Conservation (phyloP, 257 asterid species). For the Nicotiana attenuata region DNA sequence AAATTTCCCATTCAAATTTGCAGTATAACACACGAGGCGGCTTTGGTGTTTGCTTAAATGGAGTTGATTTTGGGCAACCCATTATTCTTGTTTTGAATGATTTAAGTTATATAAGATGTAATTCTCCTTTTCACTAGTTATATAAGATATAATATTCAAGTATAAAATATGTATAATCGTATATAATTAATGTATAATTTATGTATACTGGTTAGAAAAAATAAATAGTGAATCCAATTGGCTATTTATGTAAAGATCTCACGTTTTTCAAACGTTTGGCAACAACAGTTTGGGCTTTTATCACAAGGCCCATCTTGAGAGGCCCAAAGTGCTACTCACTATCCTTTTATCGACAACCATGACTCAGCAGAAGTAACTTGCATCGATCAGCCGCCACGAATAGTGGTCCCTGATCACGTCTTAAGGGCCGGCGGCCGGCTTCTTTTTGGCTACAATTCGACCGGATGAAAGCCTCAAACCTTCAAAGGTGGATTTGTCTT, state of each 20-base stretch:
- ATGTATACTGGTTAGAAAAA: too few relatives aligned
- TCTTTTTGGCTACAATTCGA: neutral
- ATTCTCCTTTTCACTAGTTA: too few relatives aligned
- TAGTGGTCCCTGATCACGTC: neutral
- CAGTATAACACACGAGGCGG: neutral
- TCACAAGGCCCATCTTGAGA: neutral
- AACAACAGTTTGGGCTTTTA: neutral
- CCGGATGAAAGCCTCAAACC: neutral
- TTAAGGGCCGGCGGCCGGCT: neutral
- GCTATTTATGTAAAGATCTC: too few relatives aligned
- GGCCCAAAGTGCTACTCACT: neutral
- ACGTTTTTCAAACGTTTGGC: too few relatives aligned
- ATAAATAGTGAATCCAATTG: too few relatives aligned
- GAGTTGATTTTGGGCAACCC: neutral
- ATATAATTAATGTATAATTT: too few relatives aligned
- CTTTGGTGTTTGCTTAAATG: neutral
- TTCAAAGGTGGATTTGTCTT: neutral
- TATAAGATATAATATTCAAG: too few relatives aligned
- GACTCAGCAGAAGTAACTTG: neutral
- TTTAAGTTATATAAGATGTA: too few relatives aligned
- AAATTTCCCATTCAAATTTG: neutral
- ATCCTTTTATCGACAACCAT: too few relatives aligned
- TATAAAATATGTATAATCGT: too few relatives aligned
- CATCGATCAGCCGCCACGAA: neutral
- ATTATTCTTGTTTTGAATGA: too few relatives aligned